These are phyloP conservation scores for Ceratocystis huliohia DNA, from an alignment of 2,329 filamentous ascomycete species.

Conservation along the genomic window DNA sequence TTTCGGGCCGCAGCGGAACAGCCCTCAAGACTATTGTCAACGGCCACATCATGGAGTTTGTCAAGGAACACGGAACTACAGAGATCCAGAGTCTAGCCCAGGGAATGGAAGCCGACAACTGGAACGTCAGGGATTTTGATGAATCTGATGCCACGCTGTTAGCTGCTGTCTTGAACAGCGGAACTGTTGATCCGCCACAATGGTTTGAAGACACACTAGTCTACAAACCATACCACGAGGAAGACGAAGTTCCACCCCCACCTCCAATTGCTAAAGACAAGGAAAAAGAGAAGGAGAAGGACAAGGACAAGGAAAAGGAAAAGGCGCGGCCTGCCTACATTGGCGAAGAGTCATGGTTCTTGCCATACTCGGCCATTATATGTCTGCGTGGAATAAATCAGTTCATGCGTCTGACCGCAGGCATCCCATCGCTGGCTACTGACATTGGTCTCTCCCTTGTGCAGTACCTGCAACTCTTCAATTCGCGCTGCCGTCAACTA, in stretches of 20 bases:
- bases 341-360: conserved; percentile 71
- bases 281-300: conserved; percentile 41
- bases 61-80: conserved; percentile 54
- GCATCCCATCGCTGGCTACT: conserved; percentile 76
- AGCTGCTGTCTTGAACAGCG: conserved; percentile 52
- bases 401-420: conserved; percentile 70
- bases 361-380: conserved; percentile 70
- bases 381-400: conserved; percentile 71
- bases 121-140: conserved; percentile 64
- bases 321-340: conserved; percentile 62
- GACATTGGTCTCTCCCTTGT: conserved; percentile 70
- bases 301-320: conserved; percentile 48
- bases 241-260: conserved; percentile 28
- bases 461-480: conserved; percentile 84
- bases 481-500: conserved; percentile 88
- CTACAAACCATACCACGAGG: conserved; percentile 37
- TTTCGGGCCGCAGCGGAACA: conserved; percentile 65
- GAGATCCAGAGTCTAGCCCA: conserved; percentile 64
- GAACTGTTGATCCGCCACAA: conserved; percentile 53
- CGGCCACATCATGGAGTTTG: conserved; percentile 68
- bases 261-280: conserved; percentile 38
- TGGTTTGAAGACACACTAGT: conserved; percentile 53
- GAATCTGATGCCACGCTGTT: conserved; percentile 49
- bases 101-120: conserved; percentile 67
- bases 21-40: conserved; percentile 69